Conservation (phyloP, 2,329 filamentous ascomycete species). For the Colletotrichum destructivum region DNA sequence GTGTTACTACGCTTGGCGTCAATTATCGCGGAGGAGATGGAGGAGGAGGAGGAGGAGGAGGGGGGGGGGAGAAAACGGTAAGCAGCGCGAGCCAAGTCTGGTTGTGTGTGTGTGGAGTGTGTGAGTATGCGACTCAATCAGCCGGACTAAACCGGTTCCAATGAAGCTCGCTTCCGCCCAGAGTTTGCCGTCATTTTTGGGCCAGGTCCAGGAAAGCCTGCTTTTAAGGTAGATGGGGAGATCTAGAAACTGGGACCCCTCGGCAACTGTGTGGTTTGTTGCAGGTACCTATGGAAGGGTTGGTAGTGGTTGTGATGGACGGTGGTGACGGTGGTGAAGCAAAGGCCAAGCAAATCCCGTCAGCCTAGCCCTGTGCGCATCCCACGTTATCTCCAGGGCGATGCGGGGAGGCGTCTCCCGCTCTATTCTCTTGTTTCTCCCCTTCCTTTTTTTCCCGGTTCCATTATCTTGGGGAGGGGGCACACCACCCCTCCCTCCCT, state of each 20-base stretch:
- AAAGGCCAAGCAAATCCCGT: constrained; percentile 7
- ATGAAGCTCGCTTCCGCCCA: constrained; percentile 6
- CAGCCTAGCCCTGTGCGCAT: constrained; percentile 37
- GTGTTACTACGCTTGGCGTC: neutral
- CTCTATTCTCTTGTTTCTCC: constrained; percentile 1
- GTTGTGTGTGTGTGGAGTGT: neutral
- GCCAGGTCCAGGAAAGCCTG: neutral
- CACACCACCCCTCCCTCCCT: constrained; percentile 10
- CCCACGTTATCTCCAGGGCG: constrained; percentile 3
- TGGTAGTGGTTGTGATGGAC: neutral
- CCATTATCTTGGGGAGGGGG: neutral
- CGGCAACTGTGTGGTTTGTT: neutral
- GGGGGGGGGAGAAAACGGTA: constrained; percentile 1
- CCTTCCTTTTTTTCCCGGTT: neutral
- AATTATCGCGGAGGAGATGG: neutral
- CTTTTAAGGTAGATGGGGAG: neutral
- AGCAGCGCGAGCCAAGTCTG: constrained; percentile 16
- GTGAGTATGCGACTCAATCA: constrained; percentile 31
- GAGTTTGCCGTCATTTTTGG: neutral
- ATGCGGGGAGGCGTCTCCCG: constrained; percentile 2
- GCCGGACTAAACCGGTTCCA: constrained; percentile 14
- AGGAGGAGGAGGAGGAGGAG: neutral
- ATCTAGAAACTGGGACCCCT: neutral
- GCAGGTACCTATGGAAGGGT: neutral
- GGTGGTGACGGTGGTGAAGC: constrained; percentile 6